Evolutionary conservation across 306 rosid species (phyloP), one percentile per base, ranked within the genome.

Genomic region (Rosa multiflora): DNA sequence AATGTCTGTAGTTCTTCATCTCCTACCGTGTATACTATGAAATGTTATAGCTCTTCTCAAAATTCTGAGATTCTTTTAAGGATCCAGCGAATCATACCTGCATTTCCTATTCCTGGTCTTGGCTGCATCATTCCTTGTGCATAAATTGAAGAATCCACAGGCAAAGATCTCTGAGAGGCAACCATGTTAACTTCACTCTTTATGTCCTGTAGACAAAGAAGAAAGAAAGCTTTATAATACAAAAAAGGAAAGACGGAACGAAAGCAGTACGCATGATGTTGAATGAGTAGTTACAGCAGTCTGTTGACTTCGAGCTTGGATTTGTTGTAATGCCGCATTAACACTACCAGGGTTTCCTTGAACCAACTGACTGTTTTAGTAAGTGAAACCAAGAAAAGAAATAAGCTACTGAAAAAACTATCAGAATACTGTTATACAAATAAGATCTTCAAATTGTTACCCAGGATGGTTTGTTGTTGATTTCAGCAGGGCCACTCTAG

Each of bases 271-370:
- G 14, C 51, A 23, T 74, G 63, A 77, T 18, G 72, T 40, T 76
- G 17, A 47, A 39, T 52, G 76, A 75, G 80, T 69, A 81, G 72
- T 81, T 85, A 94, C 97, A 55, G 93, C 75, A 48, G 86, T 80
- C 80, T 89, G 94, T 67, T 90, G 96, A 79, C 75, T 89, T 83
- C 92, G 90, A 62, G 90, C 89, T 88, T 94, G 98, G 64, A 92
- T 90, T 85, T 94, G 98, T 84, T 94, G 97, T 83, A 94, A 82
- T 43, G 98, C 94, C 62, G 97, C 92, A 42, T 85, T 88, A 77
- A 94, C 92, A 80, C 89, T 87, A 77, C 89, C 90, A 47, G 94
- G 77, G 84, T 86, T 92, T 82, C 97, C 98, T 90, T 87, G 97
- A 78, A 89, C 90, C 85, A 94, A 81, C 86, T 94, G 98, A 81